Evolutionary conservation across 2,329 filamentous ascomycete genomes (phyloP).

Genomic region (Diplodia seriata): DNA sequence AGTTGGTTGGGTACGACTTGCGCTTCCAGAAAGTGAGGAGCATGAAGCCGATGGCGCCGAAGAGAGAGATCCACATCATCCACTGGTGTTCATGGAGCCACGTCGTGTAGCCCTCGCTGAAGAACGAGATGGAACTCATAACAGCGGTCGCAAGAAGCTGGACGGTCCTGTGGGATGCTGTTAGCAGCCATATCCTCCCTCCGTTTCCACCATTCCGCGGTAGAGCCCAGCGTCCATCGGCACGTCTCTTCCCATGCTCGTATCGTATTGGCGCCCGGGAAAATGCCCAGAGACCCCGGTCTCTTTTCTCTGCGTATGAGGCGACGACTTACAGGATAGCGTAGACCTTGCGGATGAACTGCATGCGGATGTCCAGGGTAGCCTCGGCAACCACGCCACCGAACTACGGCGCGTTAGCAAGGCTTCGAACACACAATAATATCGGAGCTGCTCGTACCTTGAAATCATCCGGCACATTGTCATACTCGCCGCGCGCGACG

Average conservation of each 20-base stretch:
- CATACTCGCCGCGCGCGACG: slow-evolving; percentile 76
- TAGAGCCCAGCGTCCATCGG: background rate
- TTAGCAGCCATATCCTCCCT: background rate
- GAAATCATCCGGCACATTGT: slow-evolving; percentile 96
- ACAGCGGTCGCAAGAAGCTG: slow-evolving; percentile 86
- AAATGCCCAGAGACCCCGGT: background rate
- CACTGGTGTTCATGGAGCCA: slow-evolving; percentile 88
- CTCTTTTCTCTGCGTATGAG: slow-evolving; percentile 6
- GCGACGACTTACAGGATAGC: slow-evolving; percentile 73
- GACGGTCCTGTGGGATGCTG: slow-evolving; percentile 62
- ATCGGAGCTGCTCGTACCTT: slow-evolving; percentile 64
- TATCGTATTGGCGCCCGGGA: background rate
- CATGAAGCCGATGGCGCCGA: slow-evolving; percentile 85
- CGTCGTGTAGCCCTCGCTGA: slow-evolving; percentile 74
- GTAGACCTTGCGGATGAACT: slow-evolving; percentile 97
- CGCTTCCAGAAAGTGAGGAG: slow-evolving; percentile 92
- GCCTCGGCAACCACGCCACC: slow-evolving; percentile 92
- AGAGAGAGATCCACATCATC: slow-evolving; percentile 85
- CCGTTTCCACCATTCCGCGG: background rate
- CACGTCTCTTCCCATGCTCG: background rate
- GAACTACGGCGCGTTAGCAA: slow-evolving; percentile 63
- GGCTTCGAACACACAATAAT: background rate
- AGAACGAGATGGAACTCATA: slow-evolving; percentile 85
- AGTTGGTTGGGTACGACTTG: slow-evolving; percentile 92
- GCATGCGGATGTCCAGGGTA: slow-evolving; percentile 93